Base-by-base conservation (phyloP, 257 asterid genomes). In the Mitragyna speciosa region DNA sequence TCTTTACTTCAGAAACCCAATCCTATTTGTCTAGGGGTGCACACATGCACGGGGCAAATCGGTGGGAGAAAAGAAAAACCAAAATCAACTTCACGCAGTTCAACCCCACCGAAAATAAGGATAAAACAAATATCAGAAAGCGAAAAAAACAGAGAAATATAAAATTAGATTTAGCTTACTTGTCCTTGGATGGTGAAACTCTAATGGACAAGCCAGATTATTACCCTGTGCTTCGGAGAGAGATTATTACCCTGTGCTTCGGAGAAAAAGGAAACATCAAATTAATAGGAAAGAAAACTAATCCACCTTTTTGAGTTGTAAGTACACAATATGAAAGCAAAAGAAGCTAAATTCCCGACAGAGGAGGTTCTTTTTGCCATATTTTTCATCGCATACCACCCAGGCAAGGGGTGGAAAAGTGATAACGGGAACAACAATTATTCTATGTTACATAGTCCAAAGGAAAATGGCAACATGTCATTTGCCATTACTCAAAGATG, bases 341-440 rank as follows among this genome's bases (percentile, higher is more conserved):
- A 77, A 9, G 48, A 43, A 58, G 26, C 77, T 56, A 79, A 70
- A 28, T 48, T 47, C 59, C 70, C 70, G 65, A 59, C 15, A 71
- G 1, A 26, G 26, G 31, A 69, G 58, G 79, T n/a, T 4, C 9
- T 3, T 43, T 71, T n/a, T 31, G 12, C 43, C 20, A 61, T 41
- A 43, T 1, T 19, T 31, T 54, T 51, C 28, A 52, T 58, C 52
- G 15, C 56, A 45, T 26, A 31, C 54, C 15, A 22, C 20, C 72
- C 72, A 19, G n/a, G 43, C 41, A 36, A 54, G 17, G 28, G 36
- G 9, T 20, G 64, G 74, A 1, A 14, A 66, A 28, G 31, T 5
- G 52, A 77, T 11, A 7, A 12, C 58, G 4, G 10, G 22, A 64
- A 7, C 28, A 41, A 51, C 20, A 26, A 30, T 1, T 67, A 33